A percentile compares a stretch with the other conserved stretches of the same genome.
phyloP scores from a whole-genome alignment of 2,329 filamentous ascomycete genomes.

The Botrytis medusae region DNA sequence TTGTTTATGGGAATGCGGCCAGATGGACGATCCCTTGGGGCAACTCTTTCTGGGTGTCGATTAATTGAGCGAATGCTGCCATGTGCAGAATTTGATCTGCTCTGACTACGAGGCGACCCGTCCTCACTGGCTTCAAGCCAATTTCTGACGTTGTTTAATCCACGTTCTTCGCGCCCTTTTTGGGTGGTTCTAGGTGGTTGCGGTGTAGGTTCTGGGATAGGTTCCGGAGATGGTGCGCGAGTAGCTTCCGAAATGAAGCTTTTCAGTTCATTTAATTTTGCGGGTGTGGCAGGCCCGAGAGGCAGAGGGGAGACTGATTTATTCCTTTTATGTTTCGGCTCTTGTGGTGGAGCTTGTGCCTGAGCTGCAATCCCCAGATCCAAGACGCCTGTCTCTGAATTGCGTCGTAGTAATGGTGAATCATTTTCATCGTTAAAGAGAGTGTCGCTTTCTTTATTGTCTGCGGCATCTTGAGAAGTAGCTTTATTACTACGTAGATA shows the following conservation, averaged over 20 bases:
- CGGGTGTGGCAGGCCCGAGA: slow-evolving; percentile 19
- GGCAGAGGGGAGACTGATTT: slow-evolving; percentile 31
- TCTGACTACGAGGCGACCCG: slow-evolving; percentile 25
- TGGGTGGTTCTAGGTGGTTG: slow-evolving; percentile 22
- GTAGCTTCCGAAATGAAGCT: slow-evolving; percentile 26
- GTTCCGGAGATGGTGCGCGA: slow-evolving; percentile 17
- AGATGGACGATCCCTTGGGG: slow-evolving; percentile 10
- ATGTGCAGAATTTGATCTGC: slow-evolving; percentile 35
- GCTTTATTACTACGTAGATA: slow-evolving; percentile 18
- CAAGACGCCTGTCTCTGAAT: slow-evolving; percentile 40
- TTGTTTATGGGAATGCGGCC: slow-evolving; percentile 23
- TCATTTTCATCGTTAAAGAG: slow-evolving; percentile 26
- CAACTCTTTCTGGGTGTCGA: slow-evolving; percentile 27
- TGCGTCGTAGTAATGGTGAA: slow-evolving; percentile 33
- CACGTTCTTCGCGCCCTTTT: slow-evolving; percentile 23
- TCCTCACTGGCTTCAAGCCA: slow-evolving; percentile 31
- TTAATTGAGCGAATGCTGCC: slow-evolving; percentile 32
- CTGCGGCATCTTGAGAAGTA: slow-evolving; percentile 2
- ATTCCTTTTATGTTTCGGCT: slow-evolving; percentile 26
- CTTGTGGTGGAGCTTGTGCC: slow-evolving; percentile 18
- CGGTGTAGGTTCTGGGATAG: slow-evolving; percentile 2
- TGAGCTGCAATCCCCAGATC: slow-evolving; percentile 28
- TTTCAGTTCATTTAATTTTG: slow-evolving; percentile 17
- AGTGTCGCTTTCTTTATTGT: slow-evolving; percentile 24
- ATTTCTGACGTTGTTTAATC: slow-evolving; percentile 29